A percentile compares a stretch with the other conserved stretches of the same genome.
Evolutionary conservation across 208 protist genomes (phyloP).

Genomic region (Leptomonas pyrrhocoris): DNA sequence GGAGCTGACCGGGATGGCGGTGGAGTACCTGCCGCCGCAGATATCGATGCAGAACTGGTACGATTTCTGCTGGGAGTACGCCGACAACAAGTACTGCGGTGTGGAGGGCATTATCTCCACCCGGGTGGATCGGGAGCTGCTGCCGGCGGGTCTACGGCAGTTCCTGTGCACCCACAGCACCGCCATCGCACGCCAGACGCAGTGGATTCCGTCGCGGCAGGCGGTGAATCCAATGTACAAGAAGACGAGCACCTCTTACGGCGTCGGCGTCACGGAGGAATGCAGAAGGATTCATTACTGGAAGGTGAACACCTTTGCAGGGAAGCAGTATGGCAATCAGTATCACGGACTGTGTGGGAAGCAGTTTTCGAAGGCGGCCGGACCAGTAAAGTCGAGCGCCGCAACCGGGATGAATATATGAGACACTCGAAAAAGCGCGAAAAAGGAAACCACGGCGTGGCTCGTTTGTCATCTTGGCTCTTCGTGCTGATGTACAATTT

Average conservation of each 20-base stretch:
- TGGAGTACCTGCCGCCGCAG: slow-evolving; percentile 60
- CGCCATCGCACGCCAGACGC: slow-evolving; percentile 38
- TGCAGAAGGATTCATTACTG: slow-evolving; percentile 64
- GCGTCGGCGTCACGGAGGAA: slow-evolving; percentile 60
- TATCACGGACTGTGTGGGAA: slow-evolving; percentile 75
- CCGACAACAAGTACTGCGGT: slow-evolving; percentile 59
- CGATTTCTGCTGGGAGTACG: slow-evolving; percentile 88
- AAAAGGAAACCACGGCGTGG: not conserved
- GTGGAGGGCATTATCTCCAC: slow-evolving; percentile 73
- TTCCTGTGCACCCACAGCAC: slow-evolving; percentile 60
- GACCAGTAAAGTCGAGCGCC: slow-evolving; percentile 38
- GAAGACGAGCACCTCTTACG: slow-evolving; percentile 71
- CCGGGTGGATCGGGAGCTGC: slow-evolving; percentile 56
- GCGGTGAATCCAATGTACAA: slow-evolving; percentile 83
- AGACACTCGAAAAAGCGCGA: not conserved
- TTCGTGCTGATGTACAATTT: no score
- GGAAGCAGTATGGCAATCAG: slow-evolving; percentile 75
- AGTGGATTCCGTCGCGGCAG: slow-evolving; percentile 23
- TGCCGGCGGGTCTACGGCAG: slow-evolving; percentile 62
- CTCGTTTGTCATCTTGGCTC: not conserved
- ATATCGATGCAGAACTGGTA: slow-evolving; percentile 74
- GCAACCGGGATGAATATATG: slow-evolving; percentile 84
- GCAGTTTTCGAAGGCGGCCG: slow-evolving; percentile 57
- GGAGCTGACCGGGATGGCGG: slow-evolving; percentile 65
- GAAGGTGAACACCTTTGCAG: slow-evolving; percentile 65